A percentile compares a stretch with the other conserved stretches of the same genome.
Evolutionary conservation across 768 basidiomycete genomes (phyloP).

Genomic region (Udeniomyces megalosporus): DNA sequence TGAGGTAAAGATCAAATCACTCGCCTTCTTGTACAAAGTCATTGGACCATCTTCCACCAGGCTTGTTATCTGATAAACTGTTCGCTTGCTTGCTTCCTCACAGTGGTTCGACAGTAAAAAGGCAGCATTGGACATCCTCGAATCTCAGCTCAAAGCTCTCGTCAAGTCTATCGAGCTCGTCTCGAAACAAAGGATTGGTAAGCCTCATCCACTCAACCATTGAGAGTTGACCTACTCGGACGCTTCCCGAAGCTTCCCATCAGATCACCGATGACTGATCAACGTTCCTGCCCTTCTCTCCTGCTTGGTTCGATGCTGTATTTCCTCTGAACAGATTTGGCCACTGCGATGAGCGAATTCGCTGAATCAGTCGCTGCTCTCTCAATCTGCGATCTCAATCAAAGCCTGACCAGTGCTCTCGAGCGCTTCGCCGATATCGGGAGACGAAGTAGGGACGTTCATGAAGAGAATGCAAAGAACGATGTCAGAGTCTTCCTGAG

Average conservation of each 20-base stretch:
- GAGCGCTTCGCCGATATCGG: constrained; percentile 58
- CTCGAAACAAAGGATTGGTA: constrained; percentile 65
- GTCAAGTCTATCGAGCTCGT: constrained; percentile 74
- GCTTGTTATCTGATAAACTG: background rate
- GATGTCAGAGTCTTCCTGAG: constrained; percentile 68
- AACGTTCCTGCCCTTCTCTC: no score
- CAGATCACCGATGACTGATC: background rate
- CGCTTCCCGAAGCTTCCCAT: background rate
- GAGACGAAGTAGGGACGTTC: constrained; percentile 53
- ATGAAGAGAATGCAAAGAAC: constrained; percentile 57
- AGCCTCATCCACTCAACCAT: constrained; percentile 10
- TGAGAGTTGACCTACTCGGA: background rate
- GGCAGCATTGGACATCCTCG: constrained; percentile 68
- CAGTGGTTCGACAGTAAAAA: constrained; percentile 89
- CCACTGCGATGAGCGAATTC: constrained; percentile 60
- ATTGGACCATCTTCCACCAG: no score
- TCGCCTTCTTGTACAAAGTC: no score
- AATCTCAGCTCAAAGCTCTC: constrained; percentile 69
- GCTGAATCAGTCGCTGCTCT: constrained; percentile 53
- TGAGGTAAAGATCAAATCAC: constrained; percentile 37
- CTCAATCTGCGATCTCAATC: constrained; percentile 56
- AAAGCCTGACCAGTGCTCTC: constrained; percentile 54
- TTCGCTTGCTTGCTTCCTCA: background rate
- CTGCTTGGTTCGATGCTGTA: no score
- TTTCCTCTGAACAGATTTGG: constrained; percentile 41